Base-by-base conservation (phyloP, 805 yeast species). In the Candida taoyuanica region DNA sequence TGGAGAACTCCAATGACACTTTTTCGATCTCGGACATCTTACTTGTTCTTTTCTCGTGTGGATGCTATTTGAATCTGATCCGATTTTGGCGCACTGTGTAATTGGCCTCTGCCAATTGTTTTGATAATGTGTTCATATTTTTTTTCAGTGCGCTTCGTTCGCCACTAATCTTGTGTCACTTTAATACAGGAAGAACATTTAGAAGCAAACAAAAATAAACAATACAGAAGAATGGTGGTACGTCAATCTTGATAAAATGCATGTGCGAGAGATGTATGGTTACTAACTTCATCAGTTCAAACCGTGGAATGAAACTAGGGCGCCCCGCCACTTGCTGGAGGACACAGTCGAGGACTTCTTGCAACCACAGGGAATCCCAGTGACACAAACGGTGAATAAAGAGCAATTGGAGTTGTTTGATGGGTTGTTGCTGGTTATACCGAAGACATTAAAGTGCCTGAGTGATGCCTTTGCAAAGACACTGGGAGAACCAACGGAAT, bases 271-370 rank as follows among this genome's bases (percentile, higher is more conserved):
- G n/a, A n/a, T n/a, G n/a, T n/a, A n/a, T 16, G 17, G 25, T 34
- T 36, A 36, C 33, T 41, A 16, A 6, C 11, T 3, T 3, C 39
- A 7, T 4, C 27, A 64, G 68, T 63, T 71, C 43, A 71, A 71
- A 63, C 75, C 73, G 29, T 65, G 74, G 70, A 60, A 63, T 18
- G 77, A 71, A 28, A 26, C 26, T 14, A 50, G 58, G 32, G 70
- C 68, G 24, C 59, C 69, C n/a, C 70, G 82, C 43, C 80, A 77
- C 53, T 45, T 67, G 7, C 50, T 76, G 19, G 73, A 70, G 32
- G 76, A 72, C 32, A 70, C 63, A 8, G 61, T 53, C 12, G 62
- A 44, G 33, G 43, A 53, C 29, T 54, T 56, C 39, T 27, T 39
- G 32, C 36, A 52, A 34, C 40, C 44, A 15, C 30, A 52, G 38